phyloP scores from a whole-genome alignment of 192 early-diverging fungal species.

The Pilaira anomala region DNA sequence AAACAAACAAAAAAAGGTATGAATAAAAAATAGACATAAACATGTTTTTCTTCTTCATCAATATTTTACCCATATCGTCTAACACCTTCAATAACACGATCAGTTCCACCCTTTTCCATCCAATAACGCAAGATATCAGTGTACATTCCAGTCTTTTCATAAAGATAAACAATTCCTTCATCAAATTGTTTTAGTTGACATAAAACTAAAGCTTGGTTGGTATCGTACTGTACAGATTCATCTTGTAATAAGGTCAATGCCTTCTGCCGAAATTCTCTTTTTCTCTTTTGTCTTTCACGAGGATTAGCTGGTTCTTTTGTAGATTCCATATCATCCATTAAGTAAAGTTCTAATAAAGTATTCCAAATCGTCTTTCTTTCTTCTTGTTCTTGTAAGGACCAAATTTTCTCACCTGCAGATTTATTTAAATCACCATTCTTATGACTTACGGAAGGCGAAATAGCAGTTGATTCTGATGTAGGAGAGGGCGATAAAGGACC shows the following conservation, averaged over 20 bases:
- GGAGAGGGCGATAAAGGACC: neutral
- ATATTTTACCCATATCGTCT: slow-evolving; percentile 56
- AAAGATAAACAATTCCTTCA: slow-evolving; percentile 83
- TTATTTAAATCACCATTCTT: neutral
- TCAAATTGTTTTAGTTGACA: slow-evolving; percentile 84
- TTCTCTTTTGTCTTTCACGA: slow-evolving; percentile 14
- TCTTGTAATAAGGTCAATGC: slow-evolving; percentile 69
- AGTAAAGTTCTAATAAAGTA: slow-evolving; percentile 88
- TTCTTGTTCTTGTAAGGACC: slow-evolving; percentile 40
- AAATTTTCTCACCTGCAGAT: neutral
- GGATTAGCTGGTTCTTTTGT: neutral
- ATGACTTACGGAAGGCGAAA: neutral
- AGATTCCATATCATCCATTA: slow-evolving; percentile 43
- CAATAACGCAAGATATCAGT: slow-evolving; percentile 66
- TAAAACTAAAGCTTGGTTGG: slow-evolving; percentile 88
- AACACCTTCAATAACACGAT: slow-evolving; percentile 60
- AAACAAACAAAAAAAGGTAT: neutral
- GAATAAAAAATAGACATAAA: too few relatives aligned
- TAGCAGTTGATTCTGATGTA: slow-evolving; percentile 3
- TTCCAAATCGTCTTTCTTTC: slow-evolving; percentile 84
- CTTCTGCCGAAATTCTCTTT: slow-evolving; percentile 45
- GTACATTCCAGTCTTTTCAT: slow-evolving; percentile 80
- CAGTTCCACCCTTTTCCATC: slow-evolving; percentile 69
- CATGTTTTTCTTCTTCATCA: neutral
- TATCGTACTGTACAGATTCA: slow-evolving; percentile 74